Base-by-base conservation (phyloP, 768 basidiomycete genomes). In the Termitomyces sp. region DNA sequence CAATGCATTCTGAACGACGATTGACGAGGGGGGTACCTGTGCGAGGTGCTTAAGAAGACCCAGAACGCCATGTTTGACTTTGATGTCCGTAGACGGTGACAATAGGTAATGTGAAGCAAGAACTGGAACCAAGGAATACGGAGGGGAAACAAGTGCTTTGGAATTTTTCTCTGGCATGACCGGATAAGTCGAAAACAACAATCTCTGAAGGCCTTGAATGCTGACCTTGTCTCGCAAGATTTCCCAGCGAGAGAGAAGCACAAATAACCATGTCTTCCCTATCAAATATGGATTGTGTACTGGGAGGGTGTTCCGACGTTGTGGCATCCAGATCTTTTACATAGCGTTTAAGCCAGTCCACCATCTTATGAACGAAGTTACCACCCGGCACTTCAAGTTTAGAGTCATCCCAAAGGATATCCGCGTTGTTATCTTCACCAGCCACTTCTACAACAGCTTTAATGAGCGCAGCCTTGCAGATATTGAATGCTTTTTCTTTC, bases 31-130 rank as follows among this genome's bases (percentile, higher is more conserved):
- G 22, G 82, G 78, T 37, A 86, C 78, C 67, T 89, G 88, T 2
- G 93, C 85, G 2, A 99, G 77, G 68, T 98, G 91, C 69, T 93
- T 91, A 42, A 98, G 78, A 37, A 98, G 75, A 27, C 93, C 93
- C 26, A 96, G 77, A 56, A 91, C 83, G 16, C 91, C 93, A 65
- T 98, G 95, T 69, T 95, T 93, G 60, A 95, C 77, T 69, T 94
- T 91, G 68, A 92, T 78, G 67, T 93, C 89, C 9, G 81, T 78
- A 39, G 72, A 68, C 16, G 79, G 74, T 12, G 79, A 78, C 40
- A 92, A 78, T n/a, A 87, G 71, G 55, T 74, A 72, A 18, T 71
- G 70, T 5, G 88, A 88, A 8, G 81, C 76, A 46, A 92, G 72
- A 14, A 88, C 66, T 8, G 81, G 76, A 16, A 85, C 85, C 14